Evolutionary conservation across 768 basidiomycete genomes (phyloP).

Genomic region (Tremella fuciformis): DNA sequence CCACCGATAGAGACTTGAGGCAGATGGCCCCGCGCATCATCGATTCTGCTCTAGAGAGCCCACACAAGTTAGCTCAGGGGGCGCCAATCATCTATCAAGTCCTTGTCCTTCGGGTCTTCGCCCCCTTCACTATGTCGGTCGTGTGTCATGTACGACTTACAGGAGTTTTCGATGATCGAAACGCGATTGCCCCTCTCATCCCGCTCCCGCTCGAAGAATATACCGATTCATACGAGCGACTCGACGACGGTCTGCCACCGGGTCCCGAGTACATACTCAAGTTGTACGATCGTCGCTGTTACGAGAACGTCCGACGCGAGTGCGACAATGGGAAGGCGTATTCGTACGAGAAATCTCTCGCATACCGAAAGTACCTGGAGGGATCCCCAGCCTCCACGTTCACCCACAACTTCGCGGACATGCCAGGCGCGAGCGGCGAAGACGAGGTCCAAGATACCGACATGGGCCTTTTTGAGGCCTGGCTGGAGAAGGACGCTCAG

Average conservation of each 20-base stretch:
- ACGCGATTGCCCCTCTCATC: too few species aligned
- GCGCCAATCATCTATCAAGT: too few species aligned
- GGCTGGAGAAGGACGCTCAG: neutral
- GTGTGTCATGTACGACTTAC: constrained; percentile 5
- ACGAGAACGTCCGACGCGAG: neutral
- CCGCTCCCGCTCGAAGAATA: too few species aligned
- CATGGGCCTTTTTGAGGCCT: constrained; percentile 3
- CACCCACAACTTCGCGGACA: neutral
- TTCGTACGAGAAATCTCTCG: neutral
- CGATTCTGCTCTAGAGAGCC: too few species aligned
- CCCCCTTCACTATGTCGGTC: constrained; percentile 16
- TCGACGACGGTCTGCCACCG: too few species aligned
- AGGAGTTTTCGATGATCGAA: too few species aligned
- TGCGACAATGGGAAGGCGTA: constrained; percentile 1
- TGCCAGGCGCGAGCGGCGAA: neutral
- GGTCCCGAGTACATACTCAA: constrained; percentile 6
- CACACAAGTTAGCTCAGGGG: too few species aligned
- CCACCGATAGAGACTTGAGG: too few species aligned
- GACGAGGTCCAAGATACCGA: neutral
- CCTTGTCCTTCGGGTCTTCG: neutral
- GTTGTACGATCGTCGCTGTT: constrained; percentile 9
- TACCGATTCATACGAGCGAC: too few species aligned
- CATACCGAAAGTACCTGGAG: constrained; percentile 3
- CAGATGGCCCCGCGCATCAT: too few species aligned
- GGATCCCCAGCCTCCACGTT: neutral